Percentiles rank a stretch among this genome's conserved stretches.
Evolutionary conservation across 441 rosid genomes (phyloP).

Genomic region (Populus hybrid): DNA sequence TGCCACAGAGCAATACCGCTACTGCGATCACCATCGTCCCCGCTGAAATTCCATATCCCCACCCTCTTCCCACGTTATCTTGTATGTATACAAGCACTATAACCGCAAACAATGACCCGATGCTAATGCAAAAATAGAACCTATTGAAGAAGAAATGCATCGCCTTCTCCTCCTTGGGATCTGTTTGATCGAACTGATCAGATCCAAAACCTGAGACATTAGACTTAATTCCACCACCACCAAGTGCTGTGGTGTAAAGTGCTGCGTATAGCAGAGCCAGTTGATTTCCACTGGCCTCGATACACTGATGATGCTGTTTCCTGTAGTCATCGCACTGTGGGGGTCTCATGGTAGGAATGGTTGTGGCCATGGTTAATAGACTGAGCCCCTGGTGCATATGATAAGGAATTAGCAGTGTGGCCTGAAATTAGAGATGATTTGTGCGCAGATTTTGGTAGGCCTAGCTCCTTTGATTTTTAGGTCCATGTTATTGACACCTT

Average conservation of each 20-base stretch:
- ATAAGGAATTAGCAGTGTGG: background rate
- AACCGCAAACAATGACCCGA: constrained; percentile 73
- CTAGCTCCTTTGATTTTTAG: background rate
- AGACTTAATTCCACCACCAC: constrained; percentile 93
- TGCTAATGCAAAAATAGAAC: constrained; percentile 74
- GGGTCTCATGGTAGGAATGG: constrained; percentile 67
- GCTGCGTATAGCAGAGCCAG: constrained; percentile 73
- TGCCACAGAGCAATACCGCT: constrained; percentile 54
- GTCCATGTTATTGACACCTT: background rate
- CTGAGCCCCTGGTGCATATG: constrained; percentile 53
- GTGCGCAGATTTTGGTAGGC: background rate
- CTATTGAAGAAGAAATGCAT: constrained; percentile 93
- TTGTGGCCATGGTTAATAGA: constrained; percentile 64
- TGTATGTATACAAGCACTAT: constrained; percentile 77
- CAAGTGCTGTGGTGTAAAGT: constrained; percentile 72
- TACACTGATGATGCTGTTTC: constrained; percentile 55
- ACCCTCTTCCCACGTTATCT: constrained; percentile 86
- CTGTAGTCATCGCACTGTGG: constrained; percentile 60
- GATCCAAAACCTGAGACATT: constrained; percentile 89
- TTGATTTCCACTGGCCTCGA: constrained; percentile 63
- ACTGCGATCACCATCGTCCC: constrained; percentile 76
- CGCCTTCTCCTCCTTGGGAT: constrained; percentile 73
- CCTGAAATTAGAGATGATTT: background rate
- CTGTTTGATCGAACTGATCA: constrained; percentile 70
- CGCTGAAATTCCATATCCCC: constrained; percentile 88